These are phyloP conservation scores for Angomonas desouzai DNA, from an alignment of 208 protist genomes.

Conservation along the genomic window DNA sequence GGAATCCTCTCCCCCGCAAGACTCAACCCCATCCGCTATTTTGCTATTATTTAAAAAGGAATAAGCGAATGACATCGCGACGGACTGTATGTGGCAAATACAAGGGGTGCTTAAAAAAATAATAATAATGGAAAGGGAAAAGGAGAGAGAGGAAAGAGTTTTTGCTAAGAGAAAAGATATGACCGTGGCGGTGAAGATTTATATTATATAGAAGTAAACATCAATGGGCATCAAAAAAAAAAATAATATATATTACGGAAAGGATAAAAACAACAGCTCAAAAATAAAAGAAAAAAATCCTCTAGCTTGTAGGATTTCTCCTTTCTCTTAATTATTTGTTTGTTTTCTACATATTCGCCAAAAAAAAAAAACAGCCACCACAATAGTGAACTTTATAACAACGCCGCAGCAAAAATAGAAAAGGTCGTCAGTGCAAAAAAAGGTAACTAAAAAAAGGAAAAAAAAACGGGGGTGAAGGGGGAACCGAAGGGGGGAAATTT, in stretches of 20 bases:
- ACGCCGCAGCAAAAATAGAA: constrained; percentile 2
- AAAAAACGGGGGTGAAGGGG: constrained; percentile 17
- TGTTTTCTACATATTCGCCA: not conserved
- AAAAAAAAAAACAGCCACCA: constrained; percentile 3
- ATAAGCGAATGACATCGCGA: constrained; percentile 17
- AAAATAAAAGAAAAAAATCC: too few relatives aligned
- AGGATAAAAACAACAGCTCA: constrained; percentile 13
- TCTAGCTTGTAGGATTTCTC: not conserved
- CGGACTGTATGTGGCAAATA: not conserved
- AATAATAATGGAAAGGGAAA: constrained; percentile 13
- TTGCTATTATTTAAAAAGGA: constrained; percentile 12
- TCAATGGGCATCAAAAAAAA: not conserved
- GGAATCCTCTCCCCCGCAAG: not conserved
- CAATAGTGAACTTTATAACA: not conserved
- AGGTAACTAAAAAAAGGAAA: constrained; percentile 21
- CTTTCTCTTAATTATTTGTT: not conserved
- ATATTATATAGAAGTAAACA: constrained; percentile 11
- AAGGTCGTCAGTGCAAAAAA: not conserved
- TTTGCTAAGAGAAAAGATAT: too few relatives aligned
- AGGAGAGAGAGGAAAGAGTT: constrained; percentile 3
- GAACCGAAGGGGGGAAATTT: not conserved
- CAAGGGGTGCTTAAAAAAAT: constrained; percentile 14
- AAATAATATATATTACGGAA: not conserved
- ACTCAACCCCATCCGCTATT: not conserved
- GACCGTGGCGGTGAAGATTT: too few relatives aligned